Evolutionary conservation across 805 yeast genomes (phyloP).

Genomic region (Myxozyma kluyveri): DNA sequence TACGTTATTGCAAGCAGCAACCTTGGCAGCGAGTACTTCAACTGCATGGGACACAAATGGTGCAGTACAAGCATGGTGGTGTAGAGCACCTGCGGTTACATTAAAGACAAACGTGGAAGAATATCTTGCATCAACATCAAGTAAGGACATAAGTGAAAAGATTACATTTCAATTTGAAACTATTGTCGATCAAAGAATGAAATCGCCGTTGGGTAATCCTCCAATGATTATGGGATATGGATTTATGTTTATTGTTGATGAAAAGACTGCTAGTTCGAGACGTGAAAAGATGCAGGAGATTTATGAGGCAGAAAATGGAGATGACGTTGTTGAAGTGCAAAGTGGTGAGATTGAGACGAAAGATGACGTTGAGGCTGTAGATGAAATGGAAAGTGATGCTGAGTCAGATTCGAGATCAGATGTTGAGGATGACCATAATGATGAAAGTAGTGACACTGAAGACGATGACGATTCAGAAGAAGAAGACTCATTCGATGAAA

Average conservation of each 20-base stretch:
- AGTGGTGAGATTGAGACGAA: slow-evolving; percentile 16
- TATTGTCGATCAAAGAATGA: slow-evolving; percentile 7
- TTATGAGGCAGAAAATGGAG: slow-evolving; percentile 3
- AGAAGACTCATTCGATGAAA: not conserved
- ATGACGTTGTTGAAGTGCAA: slow-evolving; percentile 5
- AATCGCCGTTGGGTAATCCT: slow-evolving; percentile 33
- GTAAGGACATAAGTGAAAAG: not conserved
- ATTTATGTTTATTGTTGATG: slow-evolving; percentile 68
- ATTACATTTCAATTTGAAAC: slow-evolving; percentile 36
- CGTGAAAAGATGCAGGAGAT: slow-evolving; percentile 33
- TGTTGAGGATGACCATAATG: slow-evolving; percentile 6
- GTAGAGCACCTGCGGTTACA: slow-evolving; percentile 13
- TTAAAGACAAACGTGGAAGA: slow-evolving; percentile 23
- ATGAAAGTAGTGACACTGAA: not conserved
- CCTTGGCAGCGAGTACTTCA: slow-evolving; percentile 74
- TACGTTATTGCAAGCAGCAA: slow-evolving; percentile 85
- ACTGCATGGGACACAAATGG: slow-evolving; percentile 88
- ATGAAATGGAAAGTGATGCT: slow-evolving; percentile 9
- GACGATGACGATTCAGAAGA: not conserved
- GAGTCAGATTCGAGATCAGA: slow-evolving; percentile 7
- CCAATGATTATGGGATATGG: slow-evolving; percentile 89
- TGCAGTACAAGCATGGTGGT: slow-evolving; percentile 67
- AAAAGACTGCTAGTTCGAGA: slow-evolving; percentile 43
- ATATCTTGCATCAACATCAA: not conserved
- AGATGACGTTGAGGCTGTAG: slow-evolving; percentile 24